These are phyloP conservation scores for Uronychia setigera DNA, from an alignment of 73 alveolate species.

Conservation along the genomic window DNA sequence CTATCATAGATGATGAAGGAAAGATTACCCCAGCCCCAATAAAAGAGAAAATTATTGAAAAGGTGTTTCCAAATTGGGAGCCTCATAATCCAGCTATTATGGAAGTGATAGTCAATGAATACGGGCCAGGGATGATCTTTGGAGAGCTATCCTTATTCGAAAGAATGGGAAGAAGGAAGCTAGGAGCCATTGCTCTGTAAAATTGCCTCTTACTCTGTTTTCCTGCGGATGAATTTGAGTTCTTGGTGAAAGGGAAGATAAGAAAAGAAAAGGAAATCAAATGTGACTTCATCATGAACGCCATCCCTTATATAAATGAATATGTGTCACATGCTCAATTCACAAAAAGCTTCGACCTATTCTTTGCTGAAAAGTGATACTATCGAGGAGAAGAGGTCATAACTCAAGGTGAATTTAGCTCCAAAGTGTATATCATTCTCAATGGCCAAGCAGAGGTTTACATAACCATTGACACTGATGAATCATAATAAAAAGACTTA, in stretches of 20 bases:
- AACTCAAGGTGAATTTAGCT: background rate
- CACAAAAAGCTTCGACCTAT: background rate
- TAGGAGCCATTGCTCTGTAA: background rate
- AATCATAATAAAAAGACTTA: background rate
- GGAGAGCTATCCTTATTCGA: background rate
- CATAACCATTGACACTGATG: background rate
- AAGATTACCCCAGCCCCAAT: background rate
- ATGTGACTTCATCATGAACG: conserved; percentile 1
- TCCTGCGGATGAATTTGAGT: background rate
- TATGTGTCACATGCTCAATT: background rate
- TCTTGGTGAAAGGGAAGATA: background rate
- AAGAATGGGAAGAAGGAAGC: background rate
- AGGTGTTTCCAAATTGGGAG: background rate
- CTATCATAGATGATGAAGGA: background rate
- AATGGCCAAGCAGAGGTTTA: background rate
- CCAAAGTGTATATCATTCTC: background rate
- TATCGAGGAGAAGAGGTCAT: background rate
- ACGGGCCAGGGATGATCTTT: background rate
- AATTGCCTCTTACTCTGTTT: background rate
- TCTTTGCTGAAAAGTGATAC: background rate
- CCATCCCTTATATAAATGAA: background rate
- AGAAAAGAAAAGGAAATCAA: background rate
- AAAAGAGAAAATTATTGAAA: background rate
- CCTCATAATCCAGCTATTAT: background rate
- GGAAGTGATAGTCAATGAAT: background rate